Conservation (phyloP, 345 rosid species). For the Syzygium oleosum region DNA sequence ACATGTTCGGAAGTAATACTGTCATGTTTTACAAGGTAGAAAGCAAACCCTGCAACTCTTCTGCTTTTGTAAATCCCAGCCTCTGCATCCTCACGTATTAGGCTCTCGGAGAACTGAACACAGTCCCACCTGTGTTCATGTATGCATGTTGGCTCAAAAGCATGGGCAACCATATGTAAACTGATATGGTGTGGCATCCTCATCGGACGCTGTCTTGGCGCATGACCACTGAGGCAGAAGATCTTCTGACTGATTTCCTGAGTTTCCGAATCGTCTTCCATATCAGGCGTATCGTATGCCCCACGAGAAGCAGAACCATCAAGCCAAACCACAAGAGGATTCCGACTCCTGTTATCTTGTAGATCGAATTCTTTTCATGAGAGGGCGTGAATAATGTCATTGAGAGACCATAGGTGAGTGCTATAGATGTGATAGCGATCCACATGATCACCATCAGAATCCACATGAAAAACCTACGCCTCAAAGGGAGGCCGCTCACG, state of each 20-base stretch:
- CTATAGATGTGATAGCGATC: background rate
- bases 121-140: background rate
- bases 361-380: rapidly evolving
- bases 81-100: background rate
- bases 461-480: background rate
- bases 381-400: no score
- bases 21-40: background rate
- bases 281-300: background rate
- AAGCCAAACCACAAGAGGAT: background rate
- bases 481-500: background rate
- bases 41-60: background rate
- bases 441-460: background rate
- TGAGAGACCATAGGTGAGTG: no score
- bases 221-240: background rate
- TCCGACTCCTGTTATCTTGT: no score
- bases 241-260: background rate
- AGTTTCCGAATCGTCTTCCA: background rate
- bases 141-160: no score
- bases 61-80: no score
- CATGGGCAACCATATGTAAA: background rate
- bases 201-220: background rate
- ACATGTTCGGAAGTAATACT: no score
- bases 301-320: background rate
- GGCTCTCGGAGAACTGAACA: background rate
- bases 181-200: background rate